Base-by-base conservation (phyloP, 2,329 filamentous ascomycete genomes). In the Cryphonectria carpinicola region DNA sequence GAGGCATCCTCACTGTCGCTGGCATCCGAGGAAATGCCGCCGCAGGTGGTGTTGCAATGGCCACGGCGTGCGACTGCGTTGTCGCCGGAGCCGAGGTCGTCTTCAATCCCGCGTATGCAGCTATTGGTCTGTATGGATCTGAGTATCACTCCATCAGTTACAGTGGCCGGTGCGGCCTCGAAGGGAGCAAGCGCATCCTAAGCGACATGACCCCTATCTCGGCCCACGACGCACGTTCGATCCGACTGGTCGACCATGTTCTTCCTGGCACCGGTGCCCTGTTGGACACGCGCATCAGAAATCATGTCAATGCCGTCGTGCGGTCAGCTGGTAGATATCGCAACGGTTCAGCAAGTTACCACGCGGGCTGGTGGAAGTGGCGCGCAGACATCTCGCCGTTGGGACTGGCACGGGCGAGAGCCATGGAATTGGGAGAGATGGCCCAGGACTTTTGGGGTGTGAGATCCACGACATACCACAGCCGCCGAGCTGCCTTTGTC, bases 131-230 rank as follows among this genome's bases (percentile, higher is more conserved):
- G 11, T 70, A 79, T 67, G 82, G 81, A n/a, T 82, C 80, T 61
- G 82, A 83, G 71, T 83, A 80, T 58, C 82, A 83, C 72, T 80
- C 79, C 19, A 54, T 83, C 25, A 81, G 79, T 25, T 83, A 83
- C 72, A 72, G 72, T 25, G 82, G 76, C 1, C 78, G 82, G 4
- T 82, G 81, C 70, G 81, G 81, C 46, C 63, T 75, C 7, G 71
- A 74, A 0, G 77, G 77, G 2, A 80, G 77, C 65, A 75, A 68
- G 35, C 73, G 75, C 5, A 76, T 81, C 5, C 74, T 83, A 22
- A 75, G 77, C 19, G 76, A 77, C 28, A 83, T 83, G 81, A 75
- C 74, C 14, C 82, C 82, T 2, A 75, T 83, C 22, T 80, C 79
- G 28, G 77, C 81, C 1, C 69, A 79, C 32, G 78, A 81, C 67